Base-by-base conservation (phyloP, 2,329 filamentous ascomycete genomes). In the Botrytis pseudocinerea region DNA sequence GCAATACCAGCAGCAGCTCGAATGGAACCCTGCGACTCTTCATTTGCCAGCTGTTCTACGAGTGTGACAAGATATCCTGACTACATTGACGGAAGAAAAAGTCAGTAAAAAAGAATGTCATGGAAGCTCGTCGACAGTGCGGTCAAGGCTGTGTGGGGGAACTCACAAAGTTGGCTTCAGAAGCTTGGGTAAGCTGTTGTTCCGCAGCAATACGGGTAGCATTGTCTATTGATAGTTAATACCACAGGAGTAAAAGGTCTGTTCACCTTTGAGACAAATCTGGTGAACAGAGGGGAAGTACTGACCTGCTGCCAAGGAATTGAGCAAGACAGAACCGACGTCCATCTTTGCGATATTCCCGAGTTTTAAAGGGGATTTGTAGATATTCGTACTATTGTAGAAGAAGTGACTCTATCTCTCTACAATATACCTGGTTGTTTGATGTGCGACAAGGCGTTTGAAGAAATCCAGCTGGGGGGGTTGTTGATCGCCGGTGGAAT, bases 291-390 rank as follows among this genome's bases (percentile, higher is more conserved):
- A 72, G 73, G 73, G 72, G 68, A 72, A 71, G 72, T 70, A 76
- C 92, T 83, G 87, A 98, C 96, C 95, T 82, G 95, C 89, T 82
- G 95, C 97, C 85, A 98, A 91, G 84, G 96, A 98, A 87, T 95
- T 95, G 85, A 94, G 91, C 87, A 99, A 92, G 87, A 99, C 95
- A 86, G 94, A 92, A 87, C 95, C 97, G 87, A 98, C 97, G 87
- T 98, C 94, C 92, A 97, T 95, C 87, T 86, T 88, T 84, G 87
- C 78, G 66, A 57, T 66, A 40, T 59, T 51, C 48, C 46, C 28
- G 44, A 35, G n/a, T 48, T 44, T 32, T 18, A 28, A 48, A 68
- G 10, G 62, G 44, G 12, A 48, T 54, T 66, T 59, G 35, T 60
- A 40, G 22, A 25, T 48, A 9, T 57, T 44, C 28, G n/a, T 68